Evolutionary conservation across 257 asterid genomes (phyloP).

Genomic region (Lithospermum erythrorhizon): DNA sequence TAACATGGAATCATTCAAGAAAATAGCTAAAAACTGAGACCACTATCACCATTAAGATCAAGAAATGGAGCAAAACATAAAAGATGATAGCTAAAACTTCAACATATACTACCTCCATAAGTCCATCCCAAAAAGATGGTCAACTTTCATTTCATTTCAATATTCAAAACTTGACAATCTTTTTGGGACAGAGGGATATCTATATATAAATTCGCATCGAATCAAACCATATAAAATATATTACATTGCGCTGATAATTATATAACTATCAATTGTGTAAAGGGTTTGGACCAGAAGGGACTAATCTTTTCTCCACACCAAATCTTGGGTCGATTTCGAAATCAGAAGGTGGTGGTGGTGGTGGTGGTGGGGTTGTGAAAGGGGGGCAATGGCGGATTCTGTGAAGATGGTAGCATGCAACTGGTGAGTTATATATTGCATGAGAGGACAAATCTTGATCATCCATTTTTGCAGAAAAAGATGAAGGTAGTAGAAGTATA

Average conservation of each 20-base stretch:
- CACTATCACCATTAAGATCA: background rate
- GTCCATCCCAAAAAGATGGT: too few relatives aligned
- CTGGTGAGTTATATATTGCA: constrained; percentile 17
- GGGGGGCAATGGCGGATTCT: constrained; percentile 52
- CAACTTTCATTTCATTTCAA: too few relatives aligned
- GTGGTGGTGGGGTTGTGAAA: constrained; percentile 24
- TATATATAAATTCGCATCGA: background rate
- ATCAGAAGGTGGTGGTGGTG: constrained; percentile 9
- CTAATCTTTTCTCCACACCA: constrained; percentile 67
- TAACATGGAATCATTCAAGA: background rate
- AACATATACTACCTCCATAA: background rate
- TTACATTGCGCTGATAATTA: constrained; percentile 1
- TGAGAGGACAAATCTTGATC: background rate
- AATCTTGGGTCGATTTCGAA: constrained; percentile 69
- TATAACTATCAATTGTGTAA: constrained; percentile 42
- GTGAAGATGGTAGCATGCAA: constrained; percentile 33
- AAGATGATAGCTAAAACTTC: background rate
- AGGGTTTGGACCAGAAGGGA: constrained; percentile 90
- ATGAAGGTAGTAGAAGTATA: background rate
- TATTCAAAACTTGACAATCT: too few relatives aligned
- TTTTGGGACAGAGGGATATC: background rate
- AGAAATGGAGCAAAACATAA: background rate
- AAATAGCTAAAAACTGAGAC: background rate
- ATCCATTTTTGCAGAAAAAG: background rate
- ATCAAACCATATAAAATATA: background rate